Conservation (phyloP, 2,329 filamentous ascomycete genomes). For the Ophiobolus disseminans region DNA sequence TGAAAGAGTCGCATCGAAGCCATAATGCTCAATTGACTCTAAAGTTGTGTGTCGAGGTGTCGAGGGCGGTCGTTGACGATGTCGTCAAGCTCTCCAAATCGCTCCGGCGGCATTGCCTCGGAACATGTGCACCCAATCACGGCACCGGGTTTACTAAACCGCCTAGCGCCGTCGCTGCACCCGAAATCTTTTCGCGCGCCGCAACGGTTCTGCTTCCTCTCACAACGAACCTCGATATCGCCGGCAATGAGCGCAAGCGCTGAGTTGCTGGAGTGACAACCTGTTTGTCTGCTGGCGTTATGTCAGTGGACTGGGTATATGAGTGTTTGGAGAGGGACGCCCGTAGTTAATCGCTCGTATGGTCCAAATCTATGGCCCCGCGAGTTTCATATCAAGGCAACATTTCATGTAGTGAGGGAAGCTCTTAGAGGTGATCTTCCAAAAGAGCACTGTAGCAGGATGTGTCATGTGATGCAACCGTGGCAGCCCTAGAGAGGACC, state of each 20-base stretch:
- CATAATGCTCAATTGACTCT: slow-evolving; percentile 29
- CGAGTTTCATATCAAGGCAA: slow-evolving; percentile 64
- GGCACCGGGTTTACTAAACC: slow-evolving; percentile 37
- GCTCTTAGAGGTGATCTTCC: no score
- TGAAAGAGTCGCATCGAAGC: slow-evolving; percentile 56
- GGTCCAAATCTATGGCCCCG: slow-evolving; percentile 48
- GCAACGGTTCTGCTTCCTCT: slow-evolving; percentile 24
- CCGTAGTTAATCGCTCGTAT: slow-evolving; percentile 63
- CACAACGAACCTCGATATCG: slow-evolving; percentile 52
- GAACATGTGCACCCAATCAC: slow-evolving; percentile 39
- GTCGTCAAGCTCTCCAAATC: slow-evolving; percentile 23
- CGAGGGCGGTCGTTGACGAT: slow-evolving; percentile 43
- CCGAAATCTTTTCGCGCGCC: slow-evolving; percentile 44
- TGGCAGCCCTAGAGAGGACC: no score
- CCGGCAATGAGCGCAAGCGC: slow-evolving; percentile 44
- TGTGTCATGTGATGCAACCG: no score
- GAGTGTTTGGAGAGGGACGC: slow-evolving; percentile 56
- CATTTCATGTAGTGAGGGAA: slow-evolving; percentile 41
- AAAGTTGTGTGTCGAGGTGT: slow-evolving; percentile 28
- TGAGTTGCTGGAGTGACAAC: slow-evolving; percentile 48
- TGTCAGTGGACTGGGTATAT: slow-evolving; percentile 46
- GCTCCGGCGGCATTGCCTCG: slow-evolving; percentile 34
- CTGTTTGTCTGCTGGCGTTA: slow-evolving; percentile 48
- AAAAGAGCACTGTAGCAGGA: no score
- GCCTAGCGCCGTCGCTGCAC: slow-evolving; percentile 17